Evolutionary conservation across 768 basidiomycete species (phyloP).

Genomic region (Strobilomyces confusus): DNA sequence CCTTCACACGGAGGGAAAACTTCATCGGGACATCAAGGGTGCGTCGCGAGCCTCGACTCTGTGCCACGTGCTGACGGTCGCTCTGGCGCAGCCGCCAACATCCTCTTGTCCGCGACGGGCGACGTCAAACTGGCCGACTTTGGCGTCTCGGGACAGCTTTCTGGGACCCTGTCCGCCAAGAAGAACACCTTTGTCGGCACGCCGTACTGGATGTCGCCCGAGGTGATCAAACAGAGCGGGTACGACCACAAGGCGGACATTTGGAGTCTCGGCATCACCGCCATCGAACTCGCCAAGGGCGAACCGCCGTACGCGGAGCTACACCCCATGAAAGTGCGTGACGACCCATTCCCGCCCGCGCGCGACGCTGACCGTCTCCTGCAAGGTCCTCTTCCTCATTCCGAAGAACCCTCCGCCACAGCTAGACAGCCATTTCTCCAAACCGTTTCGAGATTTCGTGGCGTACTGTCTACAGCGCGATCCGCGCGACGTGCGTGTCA

Average conservation of each 20-base stretch:
- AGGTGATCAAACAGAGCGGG: slow-evolving; percentile 99
- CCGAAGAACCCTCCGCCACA: slow-evolving; percentile 95
- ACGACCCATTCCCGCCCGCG: not conserved
- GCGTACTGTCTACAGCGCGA: slow-evolving; percentile 90
- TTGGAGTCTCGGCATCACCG: slow-evolving; percentile 96
- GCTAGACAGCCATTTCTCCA: slow-evolving; percentile 87
- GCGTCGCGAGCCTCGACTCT: not conserved
- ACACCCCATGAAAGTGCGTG: slow-evolving; percentile 94
- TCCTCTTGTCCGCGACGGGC: slow-evolving; percentile 84
- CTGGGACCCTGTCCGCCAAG: slow-evolving; percentile 87
- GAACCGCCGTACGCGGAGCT: slow-evolving; percentile 98
- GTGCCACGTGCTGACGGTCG: not conserved
- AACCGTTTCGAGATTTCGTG: slow-evolving; percentile 92
- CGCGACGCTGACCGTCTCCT: not conserved
- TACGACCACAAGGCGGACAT: slow-evolving; percentile 99
- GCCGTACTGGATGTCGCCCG: slow-evolving; percentile 99
- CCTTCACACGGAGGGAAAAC: slow-evolving; percentile 91
- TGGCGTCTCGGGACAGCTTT: slow-evolving; percentile 96
- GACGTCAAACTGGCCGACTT: slow-evolving; percentile 99
- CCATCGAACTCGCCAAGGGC: slow-evolving; percentile 95
- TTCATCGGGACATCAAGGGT: slow-evolving; percentile 99
- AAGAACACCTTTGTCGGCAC: slow-evolving; percentile 99
- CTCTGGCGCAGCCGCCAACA: slow-evolving; percentile 73
- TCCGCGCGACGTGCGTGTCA: slow-evolving; percentile 72
- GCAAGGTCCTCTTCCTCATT: slow-evolving; percentile 91